A percentile compares a stretch with the other conserved stretches of the same genome.
phyloP scores from a whole-genome alignment of 345 rosid species.

The Salix arbutifolia region DNA sequence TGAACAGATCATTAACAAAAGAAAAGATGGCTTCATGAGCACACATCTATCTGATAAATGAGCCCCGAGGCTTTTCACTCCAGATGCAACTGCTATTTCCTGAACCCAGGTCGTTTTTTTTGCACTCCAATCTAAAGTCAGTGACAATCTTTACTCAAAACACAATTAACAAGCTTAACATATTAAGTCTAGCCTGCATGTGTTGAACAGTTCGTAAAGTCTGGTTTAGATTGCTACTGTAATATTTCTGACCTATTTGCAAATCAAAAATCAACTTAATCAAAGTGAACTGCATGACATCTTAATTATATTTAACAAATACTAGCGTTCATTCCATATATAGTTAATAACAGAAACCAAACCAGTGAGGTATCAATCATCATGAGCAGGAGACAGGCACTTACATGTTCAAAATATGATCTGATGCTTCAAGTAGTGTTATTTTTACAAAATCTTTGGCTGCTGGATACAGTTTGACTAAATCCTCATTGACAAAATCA shows the following conservation, averaged over 20 bases:
- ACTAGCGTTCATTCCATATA: not conserved
- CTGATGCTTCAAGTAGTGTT: constrained; percentile 93
- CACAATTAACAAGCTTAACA: too few species aligned
- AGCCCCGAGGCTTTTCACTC: not conserved
- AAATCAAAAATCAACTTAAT: not conserved
- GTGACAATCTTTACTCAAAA: too few species aligned
- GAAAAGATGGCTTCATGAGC: not conserved
- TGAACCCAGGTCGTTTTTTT: not conserved
- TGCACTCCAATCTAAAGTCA: not conserved
- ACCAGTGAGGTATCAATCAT: not conserved
- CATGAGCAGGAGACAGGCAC: not conserved
- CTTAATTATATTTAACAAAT: not conserved
- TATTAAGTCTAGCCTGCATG: too few species aligned
- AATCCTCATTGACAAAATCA: constrained; percentile 84
- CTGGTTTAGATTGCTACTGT: not conserved
- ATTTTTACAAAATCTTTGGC: constrained; percentile 58
- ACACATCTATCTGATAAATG: not conserved
- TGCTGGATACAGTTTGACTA: constrained; percentile 73
- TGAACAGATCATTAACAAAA: not conserved
- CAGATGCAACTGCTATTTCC: not conserved
- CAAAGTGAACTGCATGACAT: not conserved
- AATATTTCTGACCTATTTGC: not conserved
- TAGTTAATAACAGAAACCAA: not conserved
- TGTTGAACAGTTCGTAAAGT: not conserved
- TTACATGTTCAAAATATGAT: constrained; percentile 91